A percentile compares a stretch with the other conserved stretches of the same genome.
Evolutionary conservation across 352 stramenopile genomes (phyloP).

Genomic region (Blastocystis sp.): DNA sequence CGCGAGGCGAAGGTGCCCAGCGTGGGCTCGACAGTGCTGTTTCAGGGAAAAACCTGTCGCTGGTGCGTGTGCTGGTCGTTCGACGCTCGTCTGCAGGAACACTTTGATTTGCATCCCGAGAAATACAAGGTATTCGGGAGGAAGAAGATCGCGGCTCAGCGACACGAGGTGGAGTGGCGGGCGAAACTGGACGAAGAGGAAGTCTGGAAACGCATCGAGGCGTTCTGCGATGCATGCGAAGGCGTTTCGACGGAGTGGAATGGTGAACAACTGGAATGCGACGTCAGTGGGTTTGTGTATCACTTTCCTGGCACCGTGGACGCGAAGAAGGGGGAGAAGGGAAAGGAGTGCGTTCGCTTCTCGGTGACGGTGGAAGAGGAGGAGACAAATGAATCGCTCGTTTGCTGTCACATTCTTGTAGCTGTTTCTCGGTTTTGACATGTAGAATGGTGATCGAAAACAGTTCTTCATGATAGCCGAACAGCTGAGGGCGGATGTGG

Average conservation of each 20-base stretch:
- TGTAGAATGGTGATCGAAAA: background rate
- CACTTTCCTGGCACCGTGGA: background rate
- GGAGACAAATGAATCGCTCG: background rate
- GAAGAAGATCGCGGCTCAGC: background rate
- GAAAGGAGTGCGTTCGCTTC: background rate
- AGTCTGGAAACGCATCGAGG: background rate
- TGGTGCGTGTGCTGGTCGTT: slow-evolving; percentile 53
- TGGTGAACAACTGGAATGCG: background rate
- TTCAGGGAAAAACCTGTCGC: slow-evolving; percentile 4
- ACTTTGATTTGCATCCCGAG: background rate
- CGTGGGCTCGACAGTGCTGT: background rate
- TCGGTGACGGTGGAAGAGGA: background rate
- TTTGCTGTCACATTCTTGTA: background rate
- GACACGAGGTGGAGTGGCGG: background rate
- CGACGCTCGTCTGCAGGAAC: background rate
- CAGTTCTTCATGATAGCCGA: slow-evolving; percentile 25
- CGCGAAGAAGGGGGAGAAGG: background rate
- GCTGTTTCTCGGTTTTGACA: background rate
- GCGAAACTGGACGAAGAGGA: background rate
- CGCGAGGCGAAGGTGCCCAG: background rate
- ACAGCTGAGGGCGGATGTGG: background rate
- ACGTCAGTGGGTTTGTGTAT: background rate
- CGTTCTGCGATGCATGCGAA: slow-evolving; percentile 17
- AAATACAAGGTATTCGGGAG: slow-evolving; percentile 22
- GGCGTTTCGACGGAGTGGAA: background rate